Evolutionary conservation across 495 filamentous ascomycete species (phyloP).

Genomic region (Choiromyces venosus): DNA sequence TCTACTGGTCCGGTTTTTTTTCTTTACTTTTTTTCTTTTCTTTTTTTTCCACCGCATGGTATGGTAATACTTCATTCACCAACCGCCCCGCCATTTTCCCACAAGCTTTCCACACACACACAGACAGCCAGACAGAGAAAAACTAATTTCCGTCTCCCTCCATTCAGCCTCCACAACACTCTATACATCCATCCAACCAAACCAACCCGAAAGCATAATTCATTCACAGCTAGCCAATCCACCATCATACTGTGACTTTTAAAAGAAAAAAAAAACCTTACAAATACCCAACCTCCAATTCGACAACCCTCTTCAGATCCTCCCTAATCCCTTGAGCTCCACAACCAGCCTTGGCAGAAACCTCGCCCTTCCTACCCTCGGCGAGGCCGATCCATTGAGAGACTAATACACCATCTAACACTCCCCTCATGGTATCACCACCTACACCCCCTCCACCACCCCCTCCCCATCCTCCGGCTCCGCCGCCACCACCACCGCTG

Average conservation of each 20-base stretch:
- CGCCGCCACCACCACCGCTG: conserved; percentile 56
- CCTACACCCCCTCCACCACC: conserved; percentile 51
- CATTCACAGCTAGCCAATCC: background rate
- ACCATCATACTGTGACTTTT: background rate
- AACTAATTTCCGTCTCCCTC: background rate
- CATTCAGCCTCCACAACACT: background rate
- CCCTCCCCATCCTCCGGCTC: conserved; percentile 46
- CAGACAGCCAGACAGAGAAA: background rate
- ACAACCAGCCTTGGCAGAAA: conserved; percentile 59
- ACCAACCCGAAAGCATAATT: background rate
- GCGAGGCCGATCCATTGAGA: conserved; percentile 66
- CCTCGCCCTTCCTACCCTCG: conserved; percentile 61
- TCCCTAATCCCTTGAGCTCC: conserved; percentile 55
- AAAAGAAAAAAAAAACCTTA: background rate
- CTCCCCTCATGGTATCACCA: conserved; percentile 51
- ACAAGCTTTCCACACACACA: background rate
- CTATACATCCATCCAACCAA: background rate
- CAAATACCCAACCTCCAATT: conserved; percentile 50
- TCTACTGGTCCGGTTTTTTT: background rate
- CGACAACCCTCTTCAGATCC: conserved; percentile 58
- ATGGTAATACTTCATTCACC: background rate
- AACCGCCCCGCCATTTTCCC: background rate
- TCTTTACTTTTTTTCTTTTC: too few relatives aligned
- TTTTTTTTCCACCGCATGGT: background rate
- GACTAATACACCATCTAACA: conserved; percentile 59